Base-by-base conservation (phyloP, 2,329 filamentous ascomycete genomes). In the Hypoxylon sp. region DNA sequence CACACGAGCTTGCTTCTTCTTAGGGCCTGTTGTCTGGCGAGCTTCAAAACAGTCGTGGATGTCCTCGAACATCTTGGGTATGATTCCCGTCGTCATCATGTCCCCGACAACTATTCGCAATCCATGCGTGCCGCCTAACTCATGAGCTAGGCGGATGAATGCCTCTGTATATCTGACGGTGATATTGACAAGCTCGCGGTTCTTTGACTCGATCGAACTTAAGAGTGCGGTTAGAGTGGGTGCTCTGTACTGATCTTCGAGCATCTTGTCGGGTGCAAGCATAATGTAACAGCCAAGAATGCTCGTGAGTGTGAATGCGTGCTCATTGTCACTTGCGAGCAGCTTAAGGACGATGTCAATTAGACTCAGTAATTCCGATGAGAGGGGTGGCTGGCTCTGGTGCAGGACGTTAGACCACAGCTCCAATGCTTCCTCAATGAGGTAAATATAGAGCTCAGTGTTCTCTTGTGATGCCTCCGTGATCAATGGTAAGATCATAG, bases 341-440 rank as follows among this genome's bases (percentile, higher is more conserved):
- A 93, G 84, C 0, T 89, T 89, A 13, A 94, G 86, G 0, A 89
- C 85, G 50, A 86, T 81, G n/a, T 88, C 86, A 2, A 89, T 85
- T 37, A 95, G 84, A 2, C 84, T 82, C 3, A 92, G 79, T n/a
- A 95, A 81, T 13, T 90, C 88, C 0, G 85, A 81, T 0, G 89
- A 85, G 2, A 90, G 81, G 0, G 91, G 90, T 11, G 88, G 81
- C 6, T 86, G 85, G 64, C 90, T 90, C 74, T 93, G 89, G 69
- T 85, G 84, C 40, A 95, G 80, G 10, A 98, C 89, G 1, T 91
- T 89, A 35, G 88, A 86, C 95, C 95, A 98, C 2, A 99, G 87
- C 62, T 98, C 95, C 13, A 98, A 84, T 0, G 94, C 93, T 78
- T 99, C 96, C 69, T 98, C 96, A 11, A 97, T 89, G 10, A 99